Evolutionary conservation across 345 rosid species (phyloP).

Genomic region (Gossypium mustelinum): DNA sequence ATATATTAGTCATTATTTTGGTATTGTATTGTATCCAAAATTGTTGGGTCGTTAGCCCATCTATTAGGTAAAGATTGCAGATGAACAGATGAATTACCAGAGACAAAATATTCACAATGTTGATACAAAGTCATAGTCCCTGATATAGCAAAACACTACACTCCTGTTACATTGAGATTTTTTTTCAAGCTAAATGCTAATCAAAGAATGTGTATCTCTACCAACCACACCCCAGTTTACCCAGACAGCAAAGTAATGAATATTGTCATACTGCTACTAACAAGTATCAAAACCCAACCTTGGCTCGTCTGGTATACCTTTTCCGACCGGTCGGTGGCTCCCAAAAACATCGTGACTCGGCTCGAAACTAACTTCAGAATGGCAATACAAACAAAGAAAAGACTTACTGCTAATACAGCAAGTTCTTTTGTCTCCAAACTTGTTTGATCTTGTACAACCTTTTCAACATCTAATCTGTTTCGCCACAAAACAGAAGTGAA

Average conservation of each 20-base stretch:
- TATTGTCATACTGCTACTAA: slow-evolving; percentile 77
- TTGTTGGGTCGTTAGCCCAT: not conserved
- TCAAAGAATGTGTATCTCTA: not conserved
- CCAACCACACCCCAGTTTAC: slow-evolving; percentile 18
- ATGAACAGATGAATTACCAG: not conserved
- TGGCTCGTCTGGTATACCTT: slow-evolving; percentile 39
- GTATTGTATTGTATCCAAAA: not conserved
- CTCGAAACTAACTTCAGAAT: slow-evolving; percentile 52
- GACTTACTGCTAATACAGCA: slow-evolving; percentile 50
- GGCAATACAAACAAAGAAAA: slow-evolving; percentile 59
- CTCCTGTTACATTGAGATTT: slow-evolving; percentile 10
- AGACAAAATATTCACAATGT: not conserved
- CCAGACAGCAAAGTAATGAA: slow-evolving; percentile 67
- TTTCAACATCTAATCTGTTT: slow-evolving; percentile 60
- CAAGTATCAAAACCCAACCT: slow-evolving; percentile 73
- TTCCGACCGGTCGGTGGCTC: slow-evolving; percentile 26
- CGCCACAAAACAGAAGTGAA: not conserved
- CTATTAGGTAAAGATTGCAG: not conserved
- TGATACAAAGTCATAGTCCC: not conserved
- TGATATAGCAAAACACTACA: slow-evolving; percentile 5
- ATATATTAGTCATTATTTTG: not conserved
- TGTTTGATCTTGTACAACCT: slow-evolving; percentile 49
- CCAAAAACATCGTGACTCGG: slow-evolving; percentile 28
- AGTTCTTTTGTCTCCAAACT: slow-evolving; percentile 69
- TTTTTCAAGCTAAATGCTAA: not conserved